Evolutionary conservation across 352 stramenopile species (phyloP).

Genomic region (Pythium chondricola): DNA sequence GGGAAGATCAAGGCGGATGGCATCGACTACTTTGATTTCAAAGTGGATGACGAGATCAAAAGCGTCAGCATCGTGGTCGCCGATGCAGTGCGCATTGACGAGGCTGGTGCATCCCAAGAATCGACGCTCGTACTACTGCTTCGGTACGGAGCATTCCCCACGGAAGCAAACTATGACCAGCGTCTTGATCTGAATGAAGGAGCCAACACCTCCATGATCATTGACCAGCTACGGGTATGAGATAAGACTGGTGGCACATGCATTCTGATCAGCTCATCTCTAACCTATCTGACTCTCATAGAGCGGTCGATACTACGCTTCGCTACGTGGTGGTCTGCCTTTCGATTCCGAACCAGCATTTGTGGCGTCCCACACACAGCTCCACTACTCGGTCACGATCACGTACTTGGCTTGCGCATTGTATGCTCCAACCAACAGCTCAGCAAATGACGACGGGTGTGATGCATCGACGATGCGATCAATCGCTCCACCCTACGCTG

Average conservation of each 20-base stretch:
- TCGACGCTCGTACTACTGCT: slow-evolving; percentile 6
- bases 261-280: background rate
- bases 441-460: background rate
- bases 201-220: background rate
- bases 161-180: slow-evolving; percentile 5
- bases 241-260: background rate
- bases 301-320: slow-evolving; percentile 12
- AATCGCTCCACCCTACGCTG: background rate
- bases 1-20: slow-evolving; percentile 17
- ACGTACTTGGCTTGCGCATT: slow-evolving; percentile 6
- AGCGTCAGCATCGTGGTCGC: background rate
- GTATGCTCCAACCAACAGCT: background rate
- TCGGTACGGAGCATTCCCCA: slow-evolving; percentile 10
- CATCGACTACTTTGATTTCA: slow-evolving; percentile 24
- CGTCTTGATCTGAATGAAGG: background rate
- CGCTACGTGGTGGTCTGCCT: slow-evolving; percentile 3
- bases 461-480: background rate
- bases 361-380: background rate
- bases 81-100: no score
- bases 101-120: no score
- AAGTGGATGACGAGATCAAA: slow-evolving; percentile 5
- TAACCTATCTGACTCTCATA: background rate
- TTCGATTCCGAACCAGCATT: slow-evolving; percentile 8
- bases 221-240: slow-evolving; percentile 18
- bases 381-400: slow-evolving; percentile 12